phyloP scores from a whole-genome alignment of 2,329 filamentous ascomycete genomes.

The Helotiales sp. region DNA sequence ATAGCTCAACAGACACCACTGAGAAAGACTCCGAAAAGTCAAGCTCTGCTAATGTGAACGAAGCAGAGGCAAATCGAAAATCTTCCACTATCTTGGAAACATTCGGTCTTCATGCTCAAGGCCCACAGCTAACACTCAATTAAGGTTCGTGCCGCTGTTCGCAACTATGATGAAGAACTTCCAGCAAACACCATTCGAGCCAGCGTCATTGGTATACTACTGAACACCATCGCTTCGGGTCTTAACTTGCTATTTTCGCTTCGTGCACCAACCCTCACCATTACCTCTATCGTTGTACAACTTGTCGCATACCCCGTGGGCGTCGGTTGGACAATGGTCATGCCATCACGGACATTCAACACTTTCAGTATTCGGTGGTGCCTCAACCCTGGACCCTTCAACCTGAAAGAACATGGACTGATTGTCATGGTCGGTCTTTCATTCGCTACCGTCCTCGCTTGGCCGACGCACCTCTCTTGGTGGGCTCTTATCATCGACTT shows the following conservation, averaged over 20 bases:
- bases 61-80: conserved; percentile 18
- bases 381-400: conserved; percentile 68
- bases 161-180: conserved; percentile 56
- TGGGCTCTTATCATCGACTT: conserved; percentile 36
- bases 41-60: conserved; percentile 7
- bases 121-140: background rate
- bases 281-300: conserved; percentile 37
- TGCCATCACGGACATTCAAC: conserved; percentile 29
- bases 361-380: conserved; percentile 54
- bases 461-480: conserved; percentile 31
- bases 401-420: conserved; percentile 68
- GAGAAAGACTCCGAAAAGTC: conserved; percentile 9
- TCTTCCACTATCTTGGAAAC: conserved; percentile 16
- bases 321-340: conserved; percentile 53
- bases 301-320: conserved; percentile 41
- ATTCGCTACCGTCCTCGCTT: conserved; percentile 18
- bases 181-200: conserved; percentile 66
- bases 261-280: conserved; percentile 34
- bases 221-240: conserved; percentile 18
- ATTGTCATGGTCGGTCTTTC: conserved; percentile 56
- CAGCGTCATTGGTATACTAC: conserved; percentile 47
- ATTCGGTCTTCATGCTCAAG: background rate
- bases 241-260: conserved; percentile 28
- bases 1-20: background rate
- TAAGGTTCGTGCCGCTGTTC: conserved; percentile 20